Evolutionary conservation across 2,329 filamentous ascomycete species (phyloP).

Genomic region (Epichloe coenophiala): DNA sequence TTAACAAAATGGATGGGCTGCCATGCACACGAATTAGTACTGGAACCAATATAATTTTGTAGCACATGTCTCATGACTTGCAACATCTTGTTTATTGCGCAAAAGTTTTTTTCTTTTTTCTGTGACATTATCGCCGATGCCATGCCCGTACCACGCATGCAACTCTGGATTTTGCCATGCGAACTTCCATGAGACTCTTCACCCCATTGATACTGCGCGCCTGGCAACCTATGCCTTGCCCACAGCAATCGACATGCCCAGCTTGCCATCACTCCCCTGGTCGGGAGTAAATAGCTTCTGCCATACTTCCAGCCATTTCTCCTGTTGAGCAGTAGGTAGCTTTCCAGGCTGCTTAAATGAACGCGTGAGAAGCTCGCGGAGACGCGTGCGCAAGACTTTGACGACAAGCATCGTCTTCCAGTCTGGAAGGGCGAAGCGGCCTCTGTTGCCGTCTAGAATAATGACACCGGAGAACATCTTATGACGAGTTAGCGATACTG

Average conservation of each 20-base stretch:
- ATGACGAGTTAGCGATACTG: not conserved
- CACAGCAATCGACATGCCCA: constrained; percentile 11
- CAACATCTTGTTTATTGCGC: too few species aligned
- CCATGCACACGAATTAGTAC: too few species aligned
- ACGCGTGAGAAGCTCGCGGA: constrained; percentile 62
- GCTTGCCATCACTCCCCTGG: constrained; percentile 20
- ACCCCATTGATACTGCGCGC: not conserved
- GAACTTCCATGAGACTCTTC: not conserved
- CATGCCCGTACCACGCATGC: too few species aligned
- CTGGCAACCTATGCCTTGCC: constrained; percentile 16
- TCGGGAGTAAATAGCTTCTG: constrained; percentile 52
- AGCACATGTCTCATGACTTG: too few species aligned
- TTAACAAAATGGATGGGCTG: too few species aligned
- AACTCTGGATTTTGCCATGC: too few species aligned
- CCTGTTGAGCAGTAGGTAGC: constrained; percentile 49
- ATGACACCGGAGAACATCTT: constrained; percentile 79
- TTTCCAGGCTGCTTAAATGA: constrained; percentile 57
- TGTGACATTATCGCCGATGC: too few species aligned
- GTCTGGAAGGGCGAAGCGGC: constrained; percentile 69
- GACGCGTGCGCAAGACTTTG: constrained; percentile 59
- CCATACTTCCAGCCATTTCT: constrained; percentile 64
- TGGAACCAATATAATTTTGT: too few species aligned
- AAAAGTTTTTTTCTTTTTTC: not conserved
- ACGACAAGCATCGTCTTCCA: constrained; percentile 89
- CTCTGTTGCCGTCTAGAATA: constrained; percentile 73